Evolutionary conservation across 2,329 filamentous ascomycete genomes (phyloP).

Genomic region (Colletotrichum scovillei): DNA sequence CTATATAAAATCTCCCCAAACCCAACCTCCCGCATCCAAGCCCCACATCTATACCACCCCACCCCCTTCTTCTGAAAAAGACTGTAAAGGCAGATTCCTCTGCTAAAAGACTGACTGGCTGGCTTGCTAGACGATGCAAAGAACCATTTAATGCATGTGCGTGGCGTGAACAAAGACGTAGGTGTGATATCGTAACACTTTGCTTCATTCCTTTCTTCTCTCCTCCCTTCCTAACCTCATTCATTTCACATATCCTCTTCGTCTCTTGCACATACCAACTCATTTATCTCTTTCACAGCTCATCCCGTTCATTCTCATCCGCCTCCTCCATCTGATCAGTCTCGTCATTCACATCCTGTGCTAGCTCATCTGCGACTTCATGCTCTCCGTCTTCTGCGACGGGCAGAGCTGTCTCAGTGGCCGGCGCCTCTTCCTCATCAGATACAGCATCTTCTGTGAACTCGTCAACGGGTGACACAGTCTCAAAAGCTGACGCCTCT

Average conservation of each 20-base stretch:
- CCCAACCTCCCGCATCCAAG: not conserved
- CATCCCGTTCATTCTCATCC: not conserved
- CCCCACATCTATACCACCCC: not conserved
- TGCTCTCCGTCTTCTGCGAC: not conserved
- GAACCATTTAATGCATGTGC: not conserved
- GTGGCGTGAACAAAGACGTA: not conserved
- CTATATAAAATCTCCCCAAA: not conserved
- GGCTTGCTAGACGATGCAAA: not conserved
- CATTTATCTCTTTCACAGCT: slow-evolving; percentile 13
- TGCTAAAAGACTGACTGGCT: not conserved
- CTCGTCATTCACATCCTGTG: not conserved
- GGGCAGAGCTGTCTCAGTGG: not conserved
- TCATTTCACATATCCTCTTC: not conserved
- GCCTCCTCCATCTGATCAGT: not conserved
- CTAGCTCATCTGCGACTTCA: not conserved
- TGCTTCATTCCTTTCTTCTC: not conserved
- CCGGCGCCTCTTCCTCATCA: not conserved
- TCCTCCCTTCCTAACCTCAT: not conserved
- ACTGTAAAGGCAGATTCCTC: not conserved
- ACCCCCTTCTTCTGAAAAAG: not conserved
- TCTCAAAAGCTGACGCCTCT: not conserved
- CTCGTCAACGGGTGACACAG: not conserved
- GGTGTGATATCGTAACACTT: not conserved
- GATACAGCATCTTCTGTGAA: not conserved
- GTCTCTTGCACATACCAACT: not conserved